Evolutionary conservation across 2,329 filamentous ascomycete species (phyloP), one percentile per base, ranked within the genome.

Genomic region (Aspergillus jensenii): DNA sequence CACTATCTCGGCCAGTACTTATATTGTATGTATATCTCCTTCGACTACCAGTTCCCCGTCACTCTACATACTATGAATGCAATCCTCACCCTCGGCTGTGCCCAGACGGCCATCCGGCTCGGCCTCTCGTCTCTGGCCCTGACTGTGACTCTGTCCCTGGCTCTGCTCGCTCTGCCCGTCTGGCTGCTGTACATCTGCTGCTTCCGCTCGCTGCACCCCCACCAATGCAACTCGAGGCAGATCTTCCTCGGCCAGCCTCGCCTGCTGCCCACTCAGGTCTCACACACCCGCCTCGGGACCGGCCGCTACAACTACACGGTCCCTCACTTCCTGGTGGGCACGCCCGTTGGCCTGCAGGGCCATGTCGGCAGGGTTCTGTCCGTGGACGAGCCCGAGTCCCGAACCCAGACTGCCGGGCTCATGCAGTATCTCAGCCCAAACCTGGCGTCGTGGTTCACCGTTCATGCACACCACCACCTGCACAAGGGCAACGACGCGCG

Each of bases 291-390:
- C n/a, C 49, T 59, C 3, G 53, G 52, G 14, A n/a, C 21, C 7
- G 56, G 58, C 25, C 43, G 41, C 8, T 64, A 64, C 27, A 58
- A 59, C 17, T 60, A 64, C 40, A 53, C 52, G 14, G 58, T 59
- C 17, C 52, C 61, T 44, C 62, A 64, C 35, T 61, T 63, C 21
- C 25, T 63, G 23, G 55, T 64, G 8, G 62, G 61, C 2, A 55
- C 62, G 9, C 62, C 62, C 3, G 48, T 64, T 41, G 62, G 62
- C 1, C 45, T 64, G 17, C 56, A 55, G 31, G 62, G 60, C 27
- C 53, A 55, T 7, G 40, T 61, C 17, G 62, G 62, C 4, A 52
- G 39, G 17, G 39, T 64, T 12, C 15, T 64, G 5, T 59, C 62
- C 2, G 49, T 64, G 12, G 60, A 64, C 27, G 59, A 50, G 35